Conservation (phyloP, 371 early-diverging fungal genomes). For the Mucor racemosus region DNA sequence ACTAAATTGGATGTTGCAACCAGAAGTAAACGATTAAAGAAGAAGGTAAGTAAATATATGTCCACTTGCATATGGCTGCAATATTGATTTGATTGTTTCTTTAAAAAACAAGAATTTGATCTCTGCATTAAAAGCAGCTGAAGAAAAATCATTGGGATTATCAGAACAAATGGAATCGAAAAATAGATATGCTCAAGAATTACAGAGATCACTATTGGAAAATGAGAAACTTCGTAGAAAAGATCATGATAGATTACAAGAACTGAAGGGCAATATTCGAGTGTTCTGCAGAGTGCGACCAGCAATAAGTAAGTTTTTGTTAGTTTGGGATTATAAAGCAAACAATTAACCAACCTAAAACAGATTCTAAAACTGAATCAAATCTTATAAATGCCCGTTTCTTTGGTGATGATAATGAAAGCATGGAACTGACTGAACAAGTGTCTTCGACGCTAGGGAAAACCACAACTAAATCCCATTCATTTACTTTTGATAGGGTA, state of each 20-base stretch:
- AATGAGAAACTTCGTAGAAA: slow-evolving; percentile 81
- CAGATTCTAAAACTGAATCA: background rate
- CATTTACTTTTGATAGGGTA: slow-evolving; percentile 86
- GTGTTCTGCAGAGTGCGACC: slow-evolving; percentile 98
- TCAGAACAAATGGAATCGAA: slow-evolving; percentile 15
- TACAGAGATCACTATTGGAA: slow-evolving; percentile 72
- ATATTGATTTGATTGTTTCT: too few species aligned
- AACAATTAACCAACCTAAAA: background rate
- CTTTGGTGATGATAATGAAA: slow-evolving; percentile 57
- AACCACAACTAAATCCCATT: slow-evolving; percentile 56
- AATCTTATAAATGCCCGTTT: slow-evolving; percentile 37
- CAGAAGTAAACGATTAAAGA: background rate
- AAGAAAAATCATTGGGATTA: slow-evolving; percentile 4
- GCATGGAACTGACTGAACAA: slow-evolving; percentile 56
- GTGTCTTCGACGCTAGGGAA: slow-evolving; percentile 45
- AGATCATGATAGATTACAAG: slow-evolving; percentile 93
- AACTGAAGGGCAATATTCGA: slow-evolving; percentile 97
- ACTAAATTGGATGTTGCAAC: background rate
- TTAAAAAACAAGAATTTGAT: slow-evolving; percentile 5
- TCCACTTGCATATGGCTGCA: background rate
- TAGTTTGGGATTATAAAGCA: background rate
- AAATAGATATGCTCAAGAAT: slow-evolving; percentile 34
- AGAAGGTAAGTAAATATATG: slow-evolving; percentile 5
- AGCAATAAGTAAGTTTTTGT: slow-evolving; percentile 33
- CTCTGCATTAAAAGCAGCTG: slow-evolving; percentile 5